Evolutionary conservation across 1,139 yeast genomes (phyloP).

Genomic region (Yamadazyma friedrichii): DNA sequence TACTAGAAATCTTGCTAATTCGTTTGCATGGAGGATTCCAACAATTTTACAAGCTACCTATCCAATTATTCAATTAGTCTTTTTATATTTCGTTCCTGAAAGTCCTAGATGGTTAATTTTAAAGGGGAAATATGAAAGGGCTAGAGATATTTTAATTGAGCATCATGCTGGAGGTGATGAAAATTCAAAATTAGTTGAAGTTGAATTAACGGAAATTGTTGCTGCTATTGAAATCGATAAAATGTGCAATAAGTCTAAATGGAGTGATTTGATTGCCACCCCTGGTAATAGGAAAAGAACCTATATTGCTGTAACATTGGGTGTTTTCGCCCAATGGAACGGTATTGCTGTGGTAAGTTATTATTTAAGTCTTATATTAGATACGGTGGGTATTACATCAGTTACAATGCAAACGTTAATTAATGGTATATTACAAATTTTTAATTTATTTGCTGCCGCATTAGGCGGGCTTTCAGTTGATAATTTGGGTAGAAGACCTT

Average conservation of each 20-base stretch:
- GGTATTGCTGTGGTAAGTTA: slow-evolving; percentile 24
- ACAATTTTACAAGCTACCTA: slow-evolving; percentile 48
- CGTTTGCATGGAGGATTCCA: slow-evolving; percentile 53
- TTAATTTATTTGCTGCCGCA: slow-evolving; percentile 14
- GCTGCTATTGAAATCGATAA: slow-evolving; percentile 12
- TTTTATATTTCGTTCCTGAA: slow-evolving; percentile 58
- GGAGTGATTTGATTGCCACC: slow-evolving; percentile 16
- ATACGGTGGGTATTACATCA: slow-evolving; percentile 44
- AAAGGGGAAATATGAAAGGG: slow-evolving; percentile 45
- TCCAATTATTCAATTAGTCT: slow-evolving; percentile 20
- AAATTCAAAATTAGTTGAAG: slow-evolving; percentile 12
- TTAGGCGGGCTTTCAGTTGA: slow-evolving; percentile 42
- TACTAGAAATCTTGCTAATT: slow-evolving; percentile 44
- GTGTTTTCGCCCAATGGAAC: slow-evolving; percentile 18
- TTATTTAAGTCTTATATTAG: slow-evolving; percentile 43
- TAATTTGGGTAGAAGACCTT: slow-evolving; percentile 45
- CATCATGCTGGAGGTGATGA: slow-evolving; percentile 18
- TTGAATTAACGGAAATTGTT: slow-evolving; percentile 17
- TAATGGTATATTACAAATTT: slow-evolving; percentile 17
- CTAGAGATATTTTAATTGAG: slow-evolving; percentile 42
- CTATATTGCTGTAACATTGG: slow-evolving; percentile 17
- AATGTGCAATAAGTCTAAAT: slow-evolving; percentile 12
- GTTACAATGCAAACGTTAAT: slow-evolving; percentile 15
- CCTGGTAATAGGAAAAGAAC: slow-evolving; percentile 17
- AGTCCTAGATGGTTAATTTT: slow-evolving; percentile 55